Evolutionary conservation across 768 basidiomycete genomes (phyloP), one percentile per base, ranked within the genome.

Genomic region (Coprinopsis marcescibilis): DNA sequence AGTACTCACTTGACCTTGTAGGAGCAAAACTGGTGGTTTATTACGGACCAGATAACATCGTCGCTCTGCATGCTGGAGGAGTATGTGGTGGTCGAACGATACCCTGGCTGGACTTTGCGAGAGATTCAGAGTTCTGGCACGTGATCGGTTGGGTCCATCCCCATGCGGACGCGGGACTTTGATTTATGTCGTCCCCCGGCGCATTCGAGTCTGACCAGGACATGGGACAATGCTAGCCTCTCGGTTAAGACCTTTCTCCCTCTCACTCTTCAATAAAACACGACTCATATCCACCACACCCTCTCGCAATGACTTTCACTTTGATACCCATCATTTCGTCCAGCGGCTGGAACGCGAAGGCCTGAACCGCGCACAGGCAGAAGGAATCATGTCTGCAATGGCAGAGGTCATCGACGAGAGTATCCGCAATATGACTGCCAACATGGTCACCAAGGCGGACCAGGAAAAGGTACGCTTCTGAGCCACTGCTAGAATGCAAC

Each of bases 41-140:
- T 92, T 24, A 93, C 89, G 15, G 83, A 89, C 95, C 95, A 99
- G 54, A 99, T 97, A 54, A 97, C 88, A 68, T 98, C 95, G 87
- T 99, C 95, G 67, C 84, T 86, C 64, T 90, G 88, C 86, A 90
- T 90, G 48, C 49, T 56, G 40, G n/a, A 14, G 23, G 21, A 21
- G 19, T 37, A 47, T 17, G 12, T 11, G 26, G 1, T 19, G 4
- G 30, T 24, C 11, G 25, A 24, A 25, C 14, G 20, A 25, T 21
- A 40, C 20, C 25, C 25, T 24, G 39, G 39, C 39, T 40, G 20
- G 38, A 20, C 24, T 1, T n/a, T 10, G 10, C n/a, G 41, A 19
- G 24, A 35, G 25, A 2, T 17, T 26, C 2, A 29, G 19, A 29
- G 25, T 29, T 20, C n/a, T 33, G 23, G 20, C 33, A 27, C 39